Evolutionary conservation across 176 grass and related monocot genomes (phyloP).

Genomic region (Otatea glauca): DNA sequence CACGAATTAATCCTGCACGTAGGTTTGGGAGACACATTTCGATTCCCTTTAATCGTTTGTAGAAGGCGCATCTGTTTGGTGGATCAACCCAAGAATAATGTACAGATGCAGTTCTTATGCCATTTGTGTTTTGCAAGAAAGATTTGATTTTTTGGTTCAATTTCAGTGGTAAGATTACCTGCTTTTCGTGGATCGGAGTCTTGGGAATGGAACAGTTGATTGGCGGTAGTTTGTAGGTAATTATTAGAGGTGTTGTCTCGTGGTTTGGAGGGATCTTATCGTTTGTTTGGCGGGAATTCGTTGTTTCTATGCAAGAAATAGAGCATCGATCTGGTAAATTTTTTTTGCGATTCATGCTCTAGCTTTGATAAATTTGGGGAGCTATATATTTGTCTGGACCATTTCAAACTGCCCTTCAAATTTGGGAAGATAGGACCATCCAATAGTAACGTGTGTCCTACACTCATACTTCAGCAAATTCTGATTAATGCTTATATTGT

Average conservation of each 20-base stretch:
- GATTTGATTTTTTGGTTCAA: not conserved
- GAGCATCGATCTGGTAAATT: constrained; percentile 42
- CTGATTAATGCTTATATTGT: constrained; percentile 21
- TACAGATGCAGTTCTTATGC: not conserved
- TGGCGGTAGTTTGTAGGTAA: not conserved
- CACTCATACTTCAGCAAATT: not conserved
- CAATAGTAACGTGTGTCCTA: not conserved
- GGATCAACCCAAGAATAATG: constrained; percentile 9
- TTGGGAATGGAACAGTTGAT: constrained; percentile 41
- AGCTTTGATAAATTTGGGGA: not conserved
- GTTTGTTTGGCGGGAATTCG: not conserved
- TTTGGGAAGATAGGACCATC: constrained; percentile 22
- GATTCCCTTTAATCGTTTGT: not conserved
- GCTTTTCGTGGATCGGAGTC: not conserved
- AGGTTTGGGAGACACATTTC: not conserved
- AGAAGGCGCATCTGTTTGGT: not conserved
- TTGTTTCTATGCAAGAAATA: not conserved
- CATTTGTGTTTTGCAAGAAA: not conserved
- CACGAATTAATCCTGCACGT: not conserved
- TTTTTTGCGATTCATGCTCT: not conserved
- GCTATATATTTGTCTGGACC: not conserved
- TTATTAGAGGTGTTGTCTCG: not conserved
- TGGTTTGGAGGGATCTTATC: constrained; percentile 24
- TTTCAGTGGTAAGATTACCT: not conserved
- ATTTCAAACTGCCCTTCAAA: constrained; percentile 12